phyloP scores from a whole-genome alignment of 352 stramenopile genomes.

The Blastocystis sp. region DNA sequence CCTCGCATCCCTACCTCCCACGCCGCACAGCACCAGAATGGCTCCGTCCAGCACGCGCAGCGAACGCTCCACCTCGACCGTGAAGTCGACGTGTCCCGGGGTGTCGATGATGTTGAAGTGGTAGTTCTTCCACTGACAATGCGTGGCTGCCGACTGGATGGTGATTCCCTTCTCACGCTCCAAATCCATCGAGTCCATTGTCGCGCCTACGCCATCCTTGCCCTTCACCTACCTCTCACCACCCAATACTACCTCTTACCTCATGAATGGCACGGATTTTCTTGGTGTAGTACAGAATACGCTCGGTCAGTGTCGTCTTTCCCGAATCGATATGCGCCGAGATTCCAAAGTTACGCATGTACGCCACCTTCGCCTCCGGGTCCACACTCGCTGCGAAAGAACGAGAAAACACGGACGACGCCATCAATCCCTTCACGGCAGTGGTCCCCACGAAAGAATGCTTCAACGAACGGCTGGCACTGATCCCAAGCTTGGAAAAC shows the following conservation, averaged over 20 bases:
- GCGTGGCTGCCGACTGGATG: conserved; percentile 94
- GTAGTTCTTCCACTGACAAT: conserved; percentile 81
- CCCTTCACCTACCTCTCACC: conserved; percentile 71
- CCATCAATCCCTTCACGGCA: background rate
- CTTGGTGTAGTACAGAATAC: conserved; percentile 97
- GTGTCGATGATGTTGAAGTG: conserved; percentile 99
- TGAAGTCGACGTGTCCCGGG: conserved; percentile 98
- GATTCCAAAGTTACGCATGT: conserved; percentile 79
- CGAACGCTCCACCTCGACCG: conserved; percentile 91
- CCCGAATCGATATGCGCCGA: conserved; percentile 90
- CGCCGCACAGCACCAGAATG: conserved; percentile 80
- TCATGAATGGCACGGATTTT: conserved; percentile 83
- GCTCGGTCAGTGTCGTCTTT: conserved; percentile 97
- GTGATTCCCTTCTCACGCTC: conserved; percentile 98
- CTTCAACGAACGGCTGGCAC: background rate
- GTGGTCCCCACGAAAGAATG: background rate
- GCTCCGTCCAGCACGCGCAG: conserved; percentile 93
- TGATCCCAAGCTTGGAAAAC: conserved; percentile 22
- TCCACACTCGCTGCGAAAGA: background rate
- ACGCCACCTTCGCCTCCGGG: background rate
- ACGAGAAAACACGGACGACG: background rate
- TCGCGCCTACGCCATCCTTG: conserved; percentile 92
- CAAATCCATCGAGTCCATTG: conserved; percentile 99
- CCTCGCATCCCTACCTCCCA: no score
- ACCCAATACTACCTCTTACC: conserved; percentile 58